These are phyloP conservation scores for Alternaria solani DNA, from an alignment of 2,329 filamentous ascomycete species.

Conservation along the genomic window DNA sequence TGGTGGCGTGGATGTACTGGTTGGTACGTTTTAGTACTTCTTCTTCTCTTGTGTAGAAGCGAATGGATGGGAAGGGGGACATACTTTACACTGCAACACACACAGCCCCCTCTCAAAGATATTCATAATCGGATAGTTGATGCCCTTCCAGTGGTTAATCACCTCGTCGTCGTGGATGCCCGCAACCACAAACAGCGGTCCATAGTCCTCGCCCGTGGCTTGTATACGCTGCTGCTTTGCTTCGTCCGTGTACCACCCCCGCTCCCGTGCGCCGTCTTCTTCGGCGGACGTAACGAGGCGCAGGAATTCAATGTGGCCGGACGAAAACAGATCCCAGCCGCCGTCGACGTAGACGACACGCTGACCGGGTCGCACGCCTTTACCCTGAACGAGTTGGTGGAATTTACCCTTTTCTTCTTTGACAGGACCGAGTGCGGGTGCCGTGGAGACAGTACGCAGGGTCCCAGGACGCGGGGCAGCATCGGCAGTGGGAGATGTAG, in stretches of 20 bases:
- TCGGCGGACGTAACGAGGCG: slow-evolving; percentile 78
- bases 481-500: not conserved
- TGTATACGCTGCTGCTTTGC: slow-evolving; percentile 69
- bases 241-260: slow-evolving; percentile 78
- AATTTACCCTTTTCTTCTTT: slow-evolving; percentile 71
- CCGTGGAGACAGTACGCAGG: slow-evolving; percentile 46
- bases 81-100: slow-evolving; percentile 89
- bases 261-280: slow-evolving; percentile 69
- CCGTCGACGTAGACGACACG: slow-evolving; percentile 94
- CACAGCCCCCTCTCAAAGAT: slow-evolving; percentile 95
- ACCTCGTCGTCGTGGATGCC: slow-evolving; percentile 94
- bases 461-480: slow-evolving; percentile 28
- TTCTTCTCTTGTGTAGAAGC: no score
- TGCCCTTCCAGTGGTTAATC: slow-evolving; percentile 94
- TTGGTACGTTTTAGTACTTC: no score
- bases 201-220: slow-evolving; percentile 74
- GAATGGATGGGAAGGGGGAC: slow-evolving; percentile 31
- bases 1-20: slow-evolving; percentile 86
- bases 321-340: slow-evolving; percentile 95
- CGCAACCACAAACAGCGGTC: slow-evolving; percentile 85
- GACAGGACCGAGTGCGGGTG: slow-evolving; percentile 46
- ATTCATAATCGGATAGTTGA: slow-evolving; percentile 99
- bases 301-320: slow-evolving; percentile 95
- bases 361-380: slow-evolving; percentile 77
- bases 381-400: slow-evolving; percentile 72